Percentiles rank a stretch among this genome's conserved stretches.
These are phyloP conservation scores for Sindora glabra DNA, from an alignment of 306 rosid genomes.

Conservation along the genomic window DNA sequence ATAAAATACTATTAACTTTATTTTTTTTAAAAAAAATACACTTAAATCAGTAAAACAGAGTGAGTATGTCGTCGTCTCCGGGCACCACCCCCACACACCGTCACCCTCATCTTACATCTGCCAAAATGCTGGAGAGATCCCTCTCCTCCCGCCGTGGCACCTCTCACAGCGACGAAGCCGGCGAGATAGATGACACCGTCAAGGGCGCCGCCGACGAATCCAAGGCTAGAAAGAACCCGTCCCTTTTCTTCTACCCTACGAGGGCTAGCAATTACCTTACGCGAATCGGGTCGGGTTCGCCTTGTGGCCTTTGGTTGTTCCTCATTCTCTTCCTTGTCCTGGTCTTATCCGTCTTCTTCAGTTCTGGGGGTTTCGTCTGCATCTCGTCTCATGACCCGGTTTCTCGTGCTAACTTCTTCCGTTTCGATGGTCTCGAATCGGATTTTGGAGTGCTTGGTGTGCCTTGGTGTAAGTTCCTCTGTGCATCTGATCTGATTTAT, in stretches of 20 bases:
- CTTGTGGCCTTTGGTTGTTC: constrained; percentile 30
- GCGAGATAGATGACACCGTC: constrained; percentile 2
- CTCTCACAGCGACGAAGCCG: constrained; percentile 26
- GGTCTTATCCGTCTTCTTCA: constrained; percentile 33
- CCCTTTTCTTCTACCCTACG: constrained; percentile 30
- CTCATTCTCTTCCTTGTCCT: constrained; percentile 31
- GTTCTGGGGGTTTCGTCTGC: constrained; percentile 70
- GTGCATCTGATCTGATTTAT: constrained; percentile 10
- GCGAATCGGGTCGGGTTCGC: constrained; percentile 39
- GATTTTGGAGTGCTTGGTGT: constrained; percentile 95
- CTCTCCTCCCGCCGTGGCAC: constrained; percentile 71
- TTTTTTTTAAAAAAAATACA: too few species aligned
- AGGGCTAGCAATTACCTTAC: constrained; percentile 43
- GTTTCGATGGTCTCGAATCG: constrained; percentile 68
- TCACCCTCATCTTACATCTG: constrained; percentile 16
- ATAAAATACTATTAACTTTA: too few species aligned
- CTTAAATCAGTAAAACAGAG: too few species aligned
- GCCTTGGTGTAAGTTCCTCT: constrained; percentile 83
- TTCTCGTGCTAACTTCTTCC: constrained; percentile 59
- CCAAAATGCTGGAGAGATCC: constrained; percentile 48
- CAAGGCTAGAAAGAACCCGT: constrained; percentile 51
- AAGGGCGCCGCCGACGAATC: too few species aligned
- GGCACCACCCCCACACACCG: too few species aligned
- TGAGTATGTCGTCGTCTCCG: too few species aligned
- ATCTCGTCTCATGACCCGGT: constrained; percentile 49